A percentile compares a stretch with the other conserved stretches of the same genome.
These are phyloP conservation scores for Calonectria henricotiae DNA, from an alignment of 2,329 filamentous ascomycete species.

Conservation along the genomic window DNA sequence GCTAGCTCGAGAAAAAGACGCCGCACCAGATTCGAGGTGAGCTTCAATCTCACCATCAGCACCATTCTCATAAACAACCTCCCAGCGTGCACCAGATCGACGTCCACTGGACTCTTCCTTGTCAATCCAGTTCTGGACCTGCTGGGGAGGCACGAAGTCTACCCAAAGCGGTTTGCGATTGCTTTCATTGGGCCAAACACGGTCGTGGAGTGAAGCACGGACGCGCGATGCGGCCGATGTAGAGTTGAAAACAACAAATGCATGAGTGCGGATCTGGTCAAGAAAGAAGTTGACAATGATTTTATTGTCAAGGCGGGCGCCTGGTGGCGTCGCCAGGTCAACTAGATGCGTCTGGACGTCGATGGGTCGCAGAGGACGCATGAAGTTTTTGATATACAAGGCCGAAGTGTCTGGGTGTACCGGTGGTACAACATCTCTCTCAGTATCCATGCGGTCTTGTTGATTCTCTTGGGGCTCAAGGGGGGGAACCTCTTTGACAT, in stretches of 20 bases:
- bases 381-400: conserved; percentile 91
- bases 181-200: conserved; percentile 89
- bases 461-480: conserved; percentile 37
- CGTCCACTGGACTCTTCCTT: conserved; percentile 72
- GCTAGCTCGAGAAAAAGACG: conserved; percentile 41
- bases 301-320: conserved; percentile 68
- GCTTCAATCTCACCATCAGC: conserved; percentile 71
- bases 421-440: conserved; percentile 67
- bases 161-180: conserved; percentile 88
- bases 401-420: conserved; percentile 82
- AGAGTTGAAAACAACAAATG: conserved; percentile 82
- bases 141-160: conserved; percentile 88
- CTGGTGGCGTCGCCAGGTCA: conserved; percentile 76
- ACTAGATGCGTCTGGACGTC: conserved; percentile 80
- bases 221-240: conserved; percentile 82
- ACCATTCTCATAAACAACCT: conserved; percentile 78
- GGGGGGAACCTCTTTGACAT: conserved; percentile 16
- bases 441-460: conserved; percentile 54
- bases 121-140: conserved; percentile 82
- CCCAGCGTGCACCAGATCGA: conserved; percentile 72
- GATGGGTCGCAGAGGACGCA: conserved; percentile 84
- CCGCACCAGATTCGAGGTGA: conserved; percentile 62
- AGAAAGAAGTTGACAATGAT: conserved; percentile 80
- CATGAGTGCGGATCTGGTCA: conserved; percentile 90
- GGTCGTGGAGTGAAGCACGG: conserved; percentile 82